Conservation (phyloP, 805 yeast species). For the Yamadazyma sp. region DNA sequence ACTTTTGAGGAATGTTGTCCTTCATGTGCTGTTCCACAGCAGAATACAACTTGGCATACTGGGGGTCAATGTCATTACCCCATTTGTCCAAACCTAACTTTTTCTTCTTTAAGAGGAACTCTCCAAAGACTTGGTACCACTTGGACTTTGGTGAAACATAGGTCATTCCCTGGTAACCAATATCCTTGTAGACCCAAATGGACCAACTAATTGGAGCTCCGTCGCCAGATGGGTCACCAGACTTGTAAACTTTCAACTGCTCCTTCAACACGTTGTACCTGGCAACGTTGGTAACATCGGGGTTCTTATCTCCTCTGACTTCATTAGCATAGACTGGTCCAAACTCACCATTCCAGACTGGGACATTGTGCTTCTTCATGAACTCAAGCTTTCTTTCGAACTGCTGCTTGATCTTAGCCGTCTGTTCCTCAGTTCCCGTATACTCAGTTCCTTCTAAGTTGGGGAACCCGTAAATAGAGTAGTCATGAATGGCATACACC, state of each 20-base stretch:
- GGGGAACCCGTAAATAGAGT: conserved; percentile 48
- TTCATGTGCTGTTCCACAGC: conserved; percentile 37
- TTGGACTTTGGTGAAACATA: conserved; percentile 46
- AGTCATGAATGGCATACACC: conserved; percentile 54
- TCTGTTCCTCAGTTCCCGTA: conserved; percentile 35
- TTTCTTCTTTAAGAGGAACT: conserved; percentile 44
- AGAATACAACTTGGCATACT: conserved; percentile 35
- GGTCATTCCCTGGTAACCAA: conserved; percentile 52
- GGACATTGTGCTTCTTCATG: conserved; percentile 39
- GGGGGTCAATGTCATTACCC: conserved; percentile 48
- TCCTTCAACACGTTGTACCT: conserved; percentile 46
- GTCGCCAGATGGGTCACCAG: conserved; percentile 51
- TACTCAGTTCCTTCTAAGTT: conserved; percentile 29
- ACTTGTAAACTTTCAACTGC: conserved; percentile 44
- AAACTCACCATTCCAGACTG: conserved; percentile 57
- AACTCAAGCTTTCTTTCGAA: conserved; percentile 46
- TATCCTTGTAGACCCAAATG: conserved; percentile 54
- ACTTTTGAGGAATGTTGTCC: conserved; percentile 40
- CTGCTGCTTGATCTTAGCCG: conserved; percentile 33
- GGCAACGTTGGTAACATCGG: conserved; percentile 35
- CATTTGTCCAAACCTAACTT: conserved; percentile 48
- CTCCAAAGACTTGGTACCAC: conserved; percentile 43
- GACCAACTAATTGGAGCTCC: conserved; percentile 48
- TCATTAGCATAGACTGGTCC: conserved; percentile 51
- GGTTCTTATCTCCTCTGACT: conserved; percentile 41